Evolutionary conservation across 495 filamentous ascomycete species (phyloP).

Genomic region (Neurospora sp.): DNA sequence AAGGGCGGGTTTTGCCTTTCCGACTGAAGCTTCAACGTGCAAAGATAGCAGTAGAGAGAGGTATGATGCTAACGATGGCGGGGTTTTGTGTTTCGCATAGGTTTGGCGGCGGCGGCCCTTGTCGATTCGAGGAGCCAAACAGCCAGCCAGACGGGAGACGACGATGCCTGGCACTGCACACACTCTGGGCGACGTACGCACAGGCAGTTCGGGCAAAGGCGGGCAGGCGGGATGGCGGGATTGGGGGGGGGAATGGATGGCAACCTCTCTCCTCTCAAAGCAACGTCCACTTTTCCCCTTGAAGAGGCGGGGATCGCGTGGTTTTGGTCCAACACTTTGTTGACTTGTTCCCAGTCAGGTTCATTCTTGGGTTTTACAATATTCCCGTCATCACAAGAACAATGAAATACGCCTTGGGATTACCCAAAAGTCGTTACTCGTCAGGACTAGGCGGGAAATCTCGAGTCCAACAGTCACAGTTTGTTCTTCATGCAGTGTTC

Average conservation of each 20-base stretch:
- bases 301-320: not conserved
- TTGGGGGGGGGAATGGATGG: not conserved
- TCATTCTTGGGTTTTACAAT: not conserved
- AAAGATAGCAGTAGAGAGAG: not conserved
- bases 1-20: not conserved
- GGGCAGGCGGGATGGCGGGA: not conserved
- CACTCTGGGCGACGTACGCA: not conserved
- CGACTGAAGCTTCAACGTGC: not conserved
- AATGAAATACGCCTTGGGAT: not conserved
- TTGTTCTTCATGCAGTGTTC: not conserved
- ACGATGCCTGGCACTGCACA: not conserved
- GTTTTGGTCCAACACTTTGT: not conserved
- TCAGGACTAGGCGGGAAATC: not conserved
- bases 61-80: not conserved
- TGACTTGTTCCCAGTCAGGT: not conserved
- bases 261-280: not conserved
- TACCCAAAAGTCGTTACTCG: not conserved
- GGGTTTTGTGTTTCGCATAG: slow-evolving; percentile 1
- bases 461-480: not conserved
- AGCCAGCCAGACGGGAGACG: not conserved
- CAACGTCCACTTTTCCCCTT: not conserved
- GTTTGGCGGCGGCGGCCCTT: not conserved
- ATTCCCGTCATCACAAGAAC: not conserved
- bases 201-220: not conserved
- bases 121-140: not conserved